Percentiles rank a stretch among this genome's conserved stretches.
These are phyloP conservation scores for Bretziella fagacearum DNA, from an alignment of 2,329 filamentous ascomycete species.

Conservation along the genomic window DNA sequence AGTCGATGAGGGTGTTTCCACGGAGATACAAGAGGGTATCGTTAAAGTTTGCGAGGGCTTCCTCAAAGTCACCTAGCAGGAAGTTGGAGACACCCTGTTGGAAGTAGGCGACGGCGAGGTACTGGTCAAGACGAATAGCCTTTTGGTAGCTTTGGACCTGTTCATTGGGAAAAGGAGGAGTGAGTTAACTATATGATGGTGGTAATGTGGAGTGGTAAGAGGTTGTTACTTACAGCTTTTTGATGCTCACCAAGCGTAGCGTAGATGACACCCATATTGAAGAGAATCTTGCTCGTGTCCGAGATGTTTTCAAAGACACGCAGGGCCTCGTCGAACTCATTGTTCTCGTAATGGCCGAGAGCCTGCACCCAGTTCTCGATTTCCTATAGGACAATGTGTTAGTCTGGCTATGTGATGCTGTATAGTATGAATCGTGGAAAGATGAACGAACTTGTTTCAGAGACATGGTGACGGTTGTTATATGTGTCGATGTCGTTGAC, in stretches of 20 bases:
- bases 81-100: constrained; percentile 98
- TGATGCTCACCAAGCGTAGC: constrained; percentile 92
- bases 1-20: constrained; percentile 95
- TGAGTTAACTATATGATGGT: constrained; percentile 15
- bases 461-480: constrained; percentile 31
- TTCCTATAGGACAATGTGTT: constrained; percentile 43
- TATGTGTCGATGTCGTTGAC: constrained; percentile 13
- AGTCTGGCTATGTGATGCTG: neutral
- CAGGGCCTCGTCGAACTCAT: constrained; percentile 85
- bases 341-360: constrained; percentile 83
- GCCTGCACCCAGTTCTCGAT: constrained; percentile 97
- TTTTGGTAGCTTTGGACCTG: constrained; percentile 91
- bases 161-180: constrained; percentile 11
- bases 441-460: constrained; percentile 38
- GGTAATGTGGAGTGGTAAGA: neutral
- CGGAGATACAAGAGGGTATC: constrained; percentile 87
- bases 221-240: constrained; percentile 55
- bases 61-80: constrained; percentile 88
- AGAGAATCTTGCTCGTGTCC: constrained; percentile 94
- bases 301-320: constrained; percentile 70
- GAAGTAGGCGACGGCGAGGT: constrained; percentile 94
- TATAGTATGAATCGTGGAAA: neutral
- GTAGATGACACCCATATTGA: constrained; percentile 96
- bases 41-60: constrained; percentile 96
- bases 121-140: constrained; percentile 78